phyloP scores from a whole-genome alignment of 1,284 basidiomycete species.

The Ganoderma resinaceum region DNA sequence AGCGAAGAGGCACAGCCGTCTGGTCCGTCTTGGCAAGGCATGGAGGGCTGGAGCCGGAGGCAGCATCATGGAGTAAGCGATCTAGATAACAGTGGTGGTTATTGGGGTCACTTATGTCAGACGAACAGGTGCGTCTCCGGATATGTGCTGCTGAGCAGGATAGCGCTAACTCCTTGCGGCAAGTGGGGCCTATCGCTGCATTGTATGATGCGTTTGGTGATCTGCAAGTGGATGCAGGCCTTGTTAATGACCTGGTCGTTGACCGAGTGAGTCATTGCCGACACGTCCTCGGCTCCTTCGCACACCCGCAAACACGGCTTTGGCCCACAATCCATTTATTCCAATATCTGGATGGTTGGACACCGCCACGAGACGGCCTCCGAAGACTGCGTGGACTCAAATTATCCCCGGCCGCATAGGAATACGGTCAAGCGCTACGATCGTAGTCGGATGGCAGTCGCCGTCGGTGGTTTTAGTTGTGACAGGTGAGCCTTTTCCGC shows the following conservation, averaged over 20 bases:
- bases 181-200: too few species aligned
- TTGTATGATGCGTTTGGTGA: too few species aligned
- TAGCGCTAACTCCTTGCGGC: neutral
- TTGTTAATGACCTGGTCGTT: neutral
- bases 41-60: neutral
- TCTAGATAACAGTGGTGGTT: neutral
- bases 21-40: neutral
- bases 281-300: too few species aligned
- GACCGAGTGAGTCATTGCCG: neutral
- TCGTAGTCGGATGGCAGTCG: neutral
- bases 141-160: neutral
- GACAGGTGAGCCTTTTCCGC: neutral
- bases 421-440: neutral
- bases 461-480: neutral
- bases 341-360: neutral
- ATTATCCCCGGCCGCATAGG: neutral
- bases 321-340: neutral
- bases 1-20: neutral
- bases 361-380: neutral
- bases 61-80: neutral
- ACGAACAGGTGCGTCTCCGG: neutral
- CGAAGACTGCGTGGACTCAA: neutral
- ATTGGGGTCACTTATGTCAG: neutral
- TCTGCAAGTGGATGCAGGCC: neutral
- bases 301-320: neutral